Conservation (phyloP, 2,329 filamentous ascomycete genomes). For the Hypoxylon sp. region DNA sequence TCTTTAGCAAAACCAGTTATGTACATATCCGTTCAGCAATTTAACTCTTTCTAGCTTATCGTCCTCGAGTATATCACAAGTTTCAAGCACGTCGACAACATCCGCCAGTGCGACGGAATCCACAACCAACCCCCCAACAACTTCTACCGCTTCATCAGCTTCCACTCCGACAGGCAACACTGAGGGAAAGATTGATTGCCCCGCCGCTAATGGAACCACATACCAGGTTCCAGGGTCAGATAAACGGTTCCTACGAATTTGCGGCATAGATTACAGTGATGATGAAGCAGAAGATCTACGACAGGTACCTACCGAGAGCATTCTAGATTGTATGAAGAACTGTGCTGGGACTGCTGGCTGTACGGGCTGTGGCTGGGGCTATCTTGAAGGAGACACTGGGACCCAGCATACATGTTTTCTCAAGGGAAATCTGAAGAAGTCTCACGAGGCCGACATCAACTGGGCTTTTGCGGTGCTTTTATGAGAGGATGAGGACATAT, state of each 20-base stretch:
- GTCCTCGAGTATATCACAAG: slow-evolving; percentile 27
- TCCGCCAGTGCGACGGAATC: slow-evolving; percentile 31
- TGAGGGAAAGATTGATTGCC: slow-evolving; percentile 57
- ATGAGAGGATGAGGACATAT: slow-evolving; percentile 29
- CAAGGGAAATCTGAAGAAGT: slow-evolving; percentile 57
- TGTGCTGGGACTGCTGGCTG: slow-evolving; percentile 60
- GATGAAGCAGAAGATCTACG: slow-evolving; percentile 50
- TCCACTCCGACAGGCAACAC: slow-evolving; percentile 48
- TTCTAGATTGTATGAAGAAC: slow-evolving; percentile 62
- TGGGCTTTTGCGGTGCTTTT: slow-evolving; percentile 63
- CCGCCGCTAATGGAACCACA: slow-evolving; percentile 61
- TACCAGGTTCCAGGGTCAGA: slow-evolving; percentile 60
- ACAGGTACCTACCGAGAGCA: slow-evolving; percentile 58
- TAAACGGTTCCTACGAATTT: slow-evolving; percentile 61
- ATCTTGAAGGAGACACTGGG: slow-evolving; percentile 58
- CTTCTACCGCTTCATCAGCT: slow-evolving; percentile 41
- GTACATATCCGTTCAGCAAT: neutral
- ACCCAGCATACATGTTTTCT: slow-evolving; percentile 62
- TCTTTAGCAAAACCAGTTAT: neutral
- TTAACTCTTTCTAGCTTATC: slow-evolving; percentile 28
- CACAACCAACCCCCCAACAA: slow-evolving; percentile 32
- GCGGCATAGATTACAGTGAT: slow-evolving; percentile 64
- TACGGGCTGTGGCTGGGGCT: slow-evolving; percentile 63
- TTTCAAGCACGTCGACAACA: slow-evolving; percentile 13
- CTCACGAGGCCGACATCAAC: slow-evolving; percentile 54